Base-by-base conservation (phyloP, 768 basidiomycete species). In the Pleurotus ostreatus region DNA sequence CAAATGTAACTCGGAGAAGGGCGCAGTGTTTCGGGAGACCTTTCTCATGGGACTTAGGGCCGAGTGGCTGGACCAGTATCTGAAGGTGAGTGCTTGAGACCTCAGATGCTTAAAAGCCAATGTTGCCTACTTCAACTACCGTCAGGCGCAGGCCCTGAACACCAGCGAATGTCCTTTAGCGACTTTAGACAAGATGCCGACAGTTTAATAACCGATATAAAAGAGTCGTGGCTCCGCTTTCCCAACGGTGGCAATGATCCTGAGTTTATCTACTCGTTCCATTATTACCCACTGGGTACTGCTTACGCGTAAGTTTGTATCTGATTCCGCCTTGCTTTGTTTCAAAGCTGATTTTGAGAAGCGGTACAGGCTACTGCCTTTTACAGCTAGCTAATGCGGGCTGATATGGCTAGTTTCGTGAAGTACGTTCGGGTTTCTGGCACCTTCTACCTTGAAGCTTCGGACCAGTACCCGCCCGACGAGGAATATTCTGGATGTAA, bases 21-120 rank as follows among this genome's bases (percentile, higher is more conserved):
- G 80, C 4, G 64, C 62, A 9, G 71, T 82, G 9, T 82, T 82
- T 52, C 68, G 73, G 25, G 46, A 55, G 2, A 71, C 71, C 4
- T 78, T 78, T 59, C 61, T 79, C 9, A 70, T 76, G 23, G 78
- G 74, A 5, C 69, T 78, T 16, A 72, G 67, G 40, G 60, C 61
- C 22, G 49, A 78, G 18, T 68, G 68, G 20, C 57, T 79, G 7
- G 58, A 70, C 12, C 54, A 67, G 1, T 68, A 72, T 30, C 66
- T 74, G 66, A 59, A 62, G 55, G 78, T 76, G 46, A 54, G 65
- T 54, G 12, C 30, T 30, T 30, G 30, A 30, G 30, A 30, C 30
- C 30, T 9, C 30, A 30, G 30, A 20, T 20, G 20, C 20, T 20
- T 20, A 20, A 20, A 20, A 20, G 20, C 20, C 20, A 20, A 20